phyloP scores from a whole-genome alignment of 768 basidiomycete genomes.

The Phlegmacium glaucopus region DNA sequence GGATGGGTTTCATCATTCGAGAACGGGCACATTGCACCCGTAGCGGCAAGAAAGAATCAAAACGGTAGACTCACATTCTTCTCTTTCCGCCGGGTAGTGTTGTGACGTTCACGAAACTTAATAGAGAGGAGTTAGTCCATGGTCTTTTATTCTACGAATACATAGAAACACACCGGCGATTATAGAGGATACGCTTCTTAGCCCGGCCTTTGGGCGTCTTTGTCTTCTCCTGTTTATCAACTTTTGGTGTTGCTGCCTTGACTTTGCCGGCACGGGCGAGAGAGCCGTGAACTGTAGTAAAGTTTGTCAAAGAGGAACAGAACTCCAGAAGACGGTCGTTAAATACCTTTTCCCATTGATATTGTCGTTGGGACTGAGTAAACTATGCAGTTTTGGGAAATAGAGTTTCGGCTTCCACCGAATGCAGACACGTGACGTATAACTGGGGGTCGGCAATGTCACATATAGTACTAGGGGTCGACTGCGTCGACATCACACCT shows the following conservation, averaged over 20 bases:
- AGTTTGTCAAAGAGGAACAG: neutral
- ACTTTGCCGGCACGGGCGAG: slow-evolving; percentile 99
- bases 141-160: neutral
- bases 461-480: too few species aligned
- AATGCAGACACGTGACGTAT: slow-evolving; percentile 3
- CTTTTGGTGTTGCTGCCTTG: slow-evolving; percentile 97
- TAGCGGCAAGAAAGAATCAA: neutral
- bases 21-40: neutral
- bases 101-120: slow-evolving; percentile 95
- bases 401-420: slow-evolving; percentile 33
- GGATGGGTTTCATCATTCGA: slow-evolving; percentile 54
- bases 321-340: slow-evolving; percentile 8
- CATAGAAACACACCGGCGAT: slow-evolving; percentile 67
- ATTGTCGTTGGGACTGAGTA: slow-evolving; percentile 32
- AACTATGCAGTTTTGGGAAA: slow-evolving; percentile 40
- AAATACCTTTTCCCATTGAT: slow-evolving; percentile 75
- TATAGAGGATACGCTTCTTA: slow-evolving; percentile 94
- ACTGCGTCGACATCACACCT: too few species aligned
- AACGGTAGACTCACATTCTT: slow-evolving; percentile 88
- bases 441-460: too few species aligned
- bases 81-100: slow-evolving; percentile 89
- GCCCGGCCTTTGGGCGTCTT: slow-evolving; percentile 97
- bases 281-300: slow-evolving; percentile 93
- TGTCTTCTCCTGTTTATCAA: slow-evolving; percentile 99
- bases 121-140: slow-evolving; percentile 3